Percentiles rank a stretch among this genome's conserved stretches.
Conservation (phyloP, 306 rosid genomes). For the Leucaena leucocephala region DNA sequence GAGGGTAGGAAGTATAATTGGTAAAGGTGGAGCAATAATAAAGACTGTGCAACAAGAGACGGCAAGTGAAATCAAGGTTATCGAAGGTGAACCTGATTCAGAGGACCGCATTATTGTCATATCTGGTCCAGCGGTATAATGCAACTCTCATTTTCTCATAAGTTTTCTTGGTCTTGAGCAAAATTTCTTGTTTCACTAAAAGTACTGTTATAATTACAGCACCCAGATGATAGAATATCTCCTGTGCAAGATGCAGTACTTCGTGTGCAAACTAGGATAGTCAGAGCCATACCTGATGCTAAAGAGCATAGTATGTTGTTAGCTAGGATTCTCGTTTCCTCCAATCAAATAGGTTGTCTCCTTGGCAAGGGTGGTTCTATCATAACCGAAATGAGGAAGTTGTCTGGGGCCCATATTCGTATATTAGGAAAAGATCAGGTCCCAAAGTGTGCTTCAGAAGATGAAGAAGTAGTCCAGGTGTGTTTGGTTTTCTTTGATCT, state of each 20-base stretch:
- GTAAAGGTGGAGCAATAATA: conserved; percentile 85
- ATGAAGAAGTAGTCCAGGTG: conserved; percentile 94
- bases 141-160: conserved; percentile 28
- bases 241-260: conserved; percentile 95
- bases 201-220: conserved; percentile 60
- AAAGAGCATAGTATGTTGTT: conserved; percentile 60
- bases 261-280: conserved; percentile 80
- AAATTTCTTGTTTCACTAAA: conserved; percentile 37
- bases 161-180: conserved; percentile 26
- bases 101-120: conserved; percentile 75
- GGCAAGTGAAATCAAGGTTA: conserved; percentile 80
- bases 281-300: conserved; percentile 67
- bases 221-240: conserved; percentile 91
- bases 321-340: conserved; percentile 85
- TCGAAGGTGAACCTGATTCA: conserved; percentile 62
- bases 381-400: conserved; percentile 94
- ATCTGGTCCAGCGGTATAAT: conserved; percentile 88
- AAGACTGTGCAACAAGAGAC: conserved; percentile 78
- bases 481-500: conserved; percentile 23
- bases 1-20: conserved; percentile 83
- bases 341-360: conserved; percentile 90
- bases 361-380: conserved; percentile 95
- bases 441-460: conserved; percentile 84
- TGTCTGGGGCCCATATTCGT: conserved; percentile 85
- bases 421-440: conserved; percentile 82